Evolutionary conservation across 1,284 basidiomycete species (phyloP), one percentile per base, ranked within the genome.

Genomic region (Pseudomicrostroma phylloplanum): DNA sequence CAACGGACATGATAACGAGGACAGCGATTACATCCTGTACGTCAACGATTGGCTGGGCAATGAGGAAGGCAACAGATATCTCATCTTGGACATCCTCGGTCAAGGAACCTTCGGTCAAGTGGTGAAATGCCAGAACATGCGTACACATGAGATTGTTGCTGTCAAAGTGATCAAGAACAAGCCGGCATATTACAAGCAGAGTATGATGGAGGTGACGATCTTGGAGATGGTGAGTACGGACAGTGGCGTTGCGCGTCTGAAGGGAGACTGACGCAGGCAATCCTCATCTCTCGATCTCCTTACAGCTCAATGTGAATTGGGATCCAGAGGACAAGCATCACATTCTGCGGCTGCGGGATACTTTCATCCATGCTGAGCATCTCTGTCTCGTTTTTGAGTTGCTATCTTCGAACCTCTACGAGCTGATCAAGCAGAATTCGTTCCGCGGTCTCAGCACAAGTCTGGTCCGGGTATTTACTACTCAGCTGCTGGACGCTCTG

Each of bases 131-230:
- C 96, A 97, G 80, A 96, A 99, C 79, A 94, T 97, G 89, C 91
- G 93, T 81, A 97, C 91, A 43, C 92, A 97, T 80, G 93, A 96
- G 80, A 91, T 98, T 58, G 91, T 96, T 51, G 96, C 96, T 15
- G 94, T 98, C 67, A 98, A 98, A 81, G 96, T 98, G 17, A 92
- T 98, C 76, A 98, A 98, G 84, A 98, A 98, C 81, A 98, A 98
- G 81, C 94, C 94, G 1, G 94, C 94, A 0, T 98, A 98, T 82
- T 93, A 96, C 81, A 96, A 97, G 79, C 94, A 98, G 82, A 92
- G 89, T 81, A 97, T 96, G 90, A 98, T 98, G 94, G 96, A 98
- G 81, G 96, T 98, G 25, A 96, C 93, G 0, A 97, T 98, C 68
- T 83, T 98, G 56, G 91, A 97, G 78, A 83, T 70, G 96, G 81